Evolutionary conservation across 805 yeast genomes (phyloP), one percentile per base, ranked within the genome.

Genomic region (Pichia kluyveri): DNA sequence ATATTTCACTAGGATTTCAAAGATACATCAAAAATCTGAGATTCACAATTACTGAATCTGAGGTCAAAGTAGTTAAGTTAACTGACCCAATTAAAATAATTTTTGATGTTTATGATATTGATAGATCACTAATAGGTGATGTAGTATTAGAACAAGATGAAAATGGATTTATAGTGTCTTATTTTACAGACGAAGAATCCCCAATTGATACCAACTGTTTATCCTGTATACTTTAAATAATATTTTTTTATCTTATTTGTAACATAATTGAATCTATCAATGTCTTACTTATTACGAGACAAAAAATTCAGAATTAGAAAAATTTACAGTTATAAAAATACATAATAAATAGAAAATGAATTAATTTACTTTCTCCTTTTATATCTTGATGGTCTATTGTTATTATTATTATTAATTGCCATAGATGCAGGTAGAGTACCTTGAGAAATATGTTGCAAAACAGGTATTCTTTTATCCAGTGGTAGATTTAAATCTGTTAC

Each of bases 401-500:
- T n/a, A n/a, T 19, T 19, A 19, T 54, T 50, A 17, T 44, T 50
- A 28, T 41, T 37, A 18, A 46, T 43, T 11, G 42, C 45, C 26
- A 47, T 44, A 10, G 73, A 67, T 2, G 86, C 84, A 1, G 96
- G 96, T 58, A 90, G 71, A 1, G 83, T 74, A 42, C 97, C 97
- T 37, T 76, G 68, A 59, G 86, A 89, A 54, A 82, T 86, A 26
- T 81, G 76, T 60, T 80, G 80, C 48, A 85, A 71, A 0, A 85
- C 82, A 0, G 96, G 95, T 42, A 90, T 27, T 56, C 66, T 52
- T 57, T 62, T 7, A 60, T 63, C 54, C 48, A 73, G 53, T 50
- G 73, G 53, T 43, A 71, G 40, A 47, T 59, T 68, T 69, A 69
- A 43, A 28, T 61, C 62, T 8, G 30, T 37, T 11, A 72, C 71